Base-by-base conservation (phyloP, 208 protist species). In the Wallacemonas sp. region DNA sequence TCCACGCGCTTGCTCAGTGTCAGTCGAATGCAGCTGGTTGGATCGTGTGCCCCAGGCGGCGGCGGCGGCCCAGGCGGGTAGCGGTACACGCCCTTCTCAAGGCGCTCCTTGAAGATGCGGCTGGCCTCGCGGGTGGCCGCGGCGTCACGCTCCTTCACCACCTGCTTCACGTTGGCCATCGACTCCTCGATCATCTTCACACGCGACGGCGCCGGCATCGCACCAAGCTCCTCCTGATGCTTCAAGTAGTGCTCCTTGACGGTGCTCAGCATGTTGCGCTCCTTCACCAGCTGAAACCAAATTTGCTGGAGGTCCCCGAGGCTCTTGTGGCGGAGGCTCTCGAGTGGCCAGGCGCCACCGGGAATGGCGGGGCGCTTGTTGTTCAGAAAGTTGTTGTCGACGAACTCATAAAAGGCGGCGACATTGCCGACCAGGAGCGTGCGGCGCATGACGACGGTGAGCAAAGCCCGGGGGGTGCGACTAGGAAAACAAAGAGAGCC, bases 281-380 rank as follows among this genome's bases (percentile, higher is more conserved):
- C 95, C 74, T 95, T 97, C 39, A 96, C 27, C 21, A 97, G 70
- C 2, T 83, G 41, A 48, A 96, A 88, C 93, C 95, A 98, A 36
- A 98, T 86, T 68, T 94, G 87, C 65, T 97, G 95, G 16, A 98
- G 72, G 75, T 98, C 95, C 9, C 83, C 88, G 23, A 97, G 81
- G 38, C 85, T 93, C 70, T 98, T 98, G 12, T 69, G 61, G 47
- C 89, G 87, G 16, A 98, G 80, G 47, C 82, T 83, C 47, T 87
- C 81, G 54, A 91, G 44, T 16, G 83, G 78, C 93, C 95, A 98
- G 33, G 90, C 70, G 9, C 93, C 90, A 48, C 95, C 95, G 9
- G 92, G 90, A 32, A 96, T 70, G 32, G 85, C 47, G 0, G 92
- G 92, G 1, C 92, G 78, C 61, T 95, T 94, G 65, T 94, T 96